Evolutionary conservation across 1,284 basidiomycete species (phyloP).

Genomic region (Lentinus polychrous): DNA sequence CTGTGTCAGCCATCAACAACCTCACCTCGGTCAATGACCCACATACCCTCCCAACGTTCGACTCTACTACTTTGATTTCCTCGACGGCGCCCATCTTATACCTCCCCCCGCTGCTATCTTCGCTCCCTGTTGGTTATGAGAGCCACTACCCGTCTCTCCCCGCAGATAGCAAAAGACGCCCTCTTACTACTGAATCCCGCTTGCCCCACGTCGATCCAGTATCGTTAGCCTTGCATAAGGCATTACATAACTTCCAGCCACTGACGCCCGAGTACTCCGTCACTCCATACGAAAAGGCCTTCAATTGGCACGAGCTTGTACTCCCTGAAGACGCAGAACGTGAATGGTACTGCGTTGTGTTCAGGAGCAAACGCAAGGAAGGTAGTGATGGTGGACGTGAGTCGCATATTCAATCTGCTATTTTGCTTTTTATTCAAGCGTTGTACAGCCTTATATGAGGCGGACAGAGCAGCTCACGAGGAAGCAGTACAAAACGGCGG

Average conservation of each 20-base stretch:
- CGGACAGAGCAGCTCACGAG: slow-evolving; percentile 82
- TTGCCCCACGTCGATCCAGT: slow-evolving; percentile 79
- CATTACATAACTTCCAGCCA: slow-evolving; percentile 73
- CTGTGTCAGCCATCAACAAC: slow-evolving; percentile 2
- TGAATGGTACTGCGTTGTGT: slow-evolving; percentile 89
- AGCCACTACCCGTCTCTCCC: slow-evolving; percentile 13
- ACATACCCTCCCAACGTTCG: slow-evolving; percentile 53
- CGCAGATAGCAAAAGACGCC: slow-evolving; percentile 25
- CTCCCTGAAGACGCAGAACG: slow-evolving; percentile 65
- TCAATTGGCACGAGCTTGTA: slow-evolving; percentile 79
- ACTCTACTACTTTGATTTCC: slow-evolving; percentile 23
- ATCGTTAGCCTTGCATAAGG: slow-evolving; percentile 79
- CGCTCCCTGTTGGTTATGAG: slow-evolving; percentile 39
- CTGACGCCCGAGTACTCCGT: slow-evolving; percentile 55
- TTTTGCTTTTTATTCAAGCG: neutral
- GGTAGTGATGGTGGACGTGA: slow-evolving; percentile 63
- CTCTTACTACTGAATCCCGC: slow-evolving; percentile 59
- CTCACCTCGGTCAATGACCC: slow-evolving; percentile 34
- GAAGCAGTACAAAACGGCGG: slow-evolving; percentile 86
- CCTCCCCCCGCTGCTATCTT: slow-evolving; percentile 74
- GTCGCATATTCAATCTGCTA: slow-evolving; percentile 22
- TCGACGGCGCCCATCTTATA: slow-evolving; percentile 56
- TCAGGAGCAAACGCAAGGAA: slow-evolving; percentile 70
- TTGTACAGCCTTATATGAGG: slow-evolving; percentile 68
- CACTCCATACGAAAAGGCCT: slow-evolving; percentile 62